Evolutionary conservation across 768 basidiomycete species (phyloP).

Genomic region (Phaeotremella skinneri): DNA sequence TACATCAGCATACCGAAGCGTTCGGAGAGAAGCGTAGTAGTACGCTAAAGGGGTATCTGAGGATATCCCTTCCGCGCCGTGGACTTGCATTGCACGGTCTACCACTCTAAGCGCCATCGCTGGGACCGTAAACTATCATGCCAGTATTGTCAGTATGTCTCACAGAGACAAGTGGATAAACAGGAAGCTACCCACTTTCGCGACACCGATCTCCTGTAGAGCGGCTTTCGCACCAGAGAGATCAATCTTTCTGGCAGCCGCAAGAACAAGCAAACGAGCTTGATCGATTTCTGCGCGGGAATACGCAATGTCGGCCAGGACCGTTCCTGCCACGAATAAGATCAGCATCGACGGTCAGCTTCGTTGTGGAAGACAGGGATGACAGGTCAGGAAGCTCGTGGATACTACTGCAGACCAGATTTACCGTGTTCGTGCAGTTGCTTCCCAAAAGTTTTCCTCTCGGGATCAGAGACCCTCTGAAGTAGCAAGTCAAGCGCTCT

Average conservation of each 20-base stretch:
- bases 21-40: constrained; percentile 75
- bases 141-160: constrained; percentile 3
- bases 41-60: constrained; percentile 82
- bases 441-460: constrained; percentile 91
- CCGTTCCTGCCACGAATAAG: constrained; percentile 61
- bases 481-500: constrained; percentile 83
- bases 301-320: constrained; percentile 84
- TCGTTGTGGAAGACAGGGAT: constrained; percentile 2
- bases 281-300: constrained; percentile 90
- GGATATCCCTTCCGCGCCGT: constrained; percentile 92
- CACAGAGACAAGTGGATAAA: neutral
- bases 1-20: constrained; percentile 63
- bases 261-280: constrained; percentile 80
- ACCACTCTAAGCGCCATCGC: constrained; percentile 81
- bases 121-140: constrained; percentile 80
- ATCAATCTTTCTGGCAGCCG: constrained; percentile 92
- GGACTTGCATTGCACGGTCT: constrained; percentile 93
- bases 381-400: too few species aligned
- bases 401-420: constrained; percentile 20
- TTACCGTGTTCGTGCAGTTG: constrained; percentile 83
- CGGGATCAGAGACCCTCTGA: constrained; percentile 85
- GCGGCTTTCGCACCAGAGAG: constrained; percentile 88
- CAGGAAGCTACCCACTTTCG: constrained; percentile 65
- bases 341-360: neutral
- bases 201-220: constrained; percentile 93